Evolutionary conservation across 2,329 filamentous ascomycete species (phyloP).

Genomic region (Calcarisporium arbuscula): DNA sequence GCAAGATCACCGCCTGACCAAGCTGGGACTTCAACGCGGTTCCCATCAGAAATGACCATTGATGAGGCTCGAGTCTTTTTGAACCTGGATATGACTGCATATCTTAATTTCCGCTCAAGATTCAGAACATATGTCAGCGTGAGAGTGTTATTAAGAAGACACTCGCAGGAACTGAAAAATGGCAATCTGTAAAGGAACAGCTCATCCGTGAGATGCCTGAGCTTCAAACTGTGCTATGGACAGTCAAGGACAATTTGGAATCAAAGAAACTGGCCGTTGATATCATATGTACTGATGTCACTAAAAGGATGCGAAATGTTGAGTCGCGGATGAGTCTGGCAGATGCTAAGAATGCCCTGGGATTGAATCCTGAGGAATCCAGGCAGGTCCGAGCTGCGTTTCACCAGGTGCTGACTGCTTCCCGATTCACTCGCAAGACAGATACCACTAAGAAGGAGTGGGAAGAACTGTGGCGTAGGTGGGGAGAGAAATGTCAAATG

Average conservation of each 20-base stretch:
- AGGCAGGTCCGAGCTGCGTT: conserved; percentile 61
- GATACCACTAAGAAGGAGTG: conserved; percentile 67
- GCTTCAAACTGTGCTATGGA: conserved; percentile 55
- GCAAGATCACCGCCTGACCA: conserved; percentile 62
- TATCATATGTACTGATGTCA: conserved; percentile 74
- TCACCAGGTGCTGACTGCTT: conserved; percentile 56
- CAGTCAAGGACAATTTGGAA: conserved; percentile 51
- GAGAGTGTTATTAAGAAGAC: conserved; percentile 69
- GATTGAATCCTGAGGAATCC: conserved; percentile 35
- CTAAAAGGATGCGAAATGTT: conserved; percentile 65
- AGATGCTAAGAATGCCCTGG: conserved; percentile 61
- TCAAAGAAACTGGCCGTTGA: conserved; percentile 65
- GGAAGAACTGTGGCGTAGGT: conserved; percentile 61
- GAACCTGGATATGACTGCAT: conserved; percentile 54
- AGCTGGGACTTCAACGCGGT: conserved; percentile 63
- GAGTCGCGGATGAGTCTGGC: conserved; percentile 63
- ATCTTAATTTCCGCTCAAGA: conserved; percentile 56
- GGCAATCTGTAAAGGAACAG: conserved; percentile 64
- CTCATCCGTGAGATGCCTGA: conserved; percentile 60
- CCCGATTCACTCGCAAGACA: conserved; percentile 66
- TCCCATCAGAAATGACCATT: conserved; percentile 76
- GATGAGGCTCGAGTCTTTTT: conserved; percentile 70
- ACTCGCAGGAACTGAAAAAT: conserved; percentile 62
- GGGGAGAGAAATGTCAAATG: conserved; percentile 54
- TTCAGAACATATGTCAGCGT: conserved; percentile 63